phyloP scores from a whole-genome alignment of 2,329 filamentous ascomycete species.

The Monosporascus sp. region DNA sequence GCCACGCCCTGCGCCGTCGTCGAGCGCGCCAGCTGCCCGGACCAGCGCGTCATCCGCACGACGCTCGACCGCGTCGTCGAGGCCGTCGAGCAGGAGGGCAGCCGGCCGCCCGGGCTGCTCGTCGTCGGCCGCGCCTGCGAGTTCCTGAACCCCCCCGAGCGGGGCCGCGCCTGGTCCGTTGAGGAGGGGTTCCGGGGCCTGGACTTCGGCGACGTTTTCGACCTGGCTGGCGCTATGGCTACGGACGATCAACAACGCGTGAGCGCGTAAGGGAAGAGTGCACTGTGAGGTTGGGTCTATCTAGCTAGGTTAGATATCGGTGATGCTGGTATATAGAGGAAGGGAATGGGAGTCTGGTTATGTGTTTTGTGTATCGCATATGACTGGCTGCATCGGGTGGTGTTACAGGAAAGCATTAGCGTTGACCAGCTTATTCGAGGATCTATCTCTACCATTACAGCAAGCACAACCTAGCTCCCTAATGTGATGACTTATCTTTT shows the following conservation, averaged over 20 bases:
- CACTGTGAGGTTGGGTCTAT: too few species aligned
- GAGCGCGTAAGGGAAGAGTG: neutral
- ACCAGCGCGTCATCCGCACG: conserved; percentile 87
- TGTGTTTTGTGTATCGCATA: too few species aligned
- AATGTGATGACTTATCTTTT: too few species aligned
- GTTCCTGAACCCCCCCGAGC: conserved; percentile 57
- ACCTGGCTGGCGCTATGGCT: neutral
- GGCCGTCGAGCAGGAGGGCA: conserved; percentile 85
- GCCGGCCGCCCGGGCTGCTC: conserved; percentile 79
- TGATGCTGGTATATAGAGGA: too few species aligned
- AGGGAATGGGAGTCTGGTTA: too few species aligned
- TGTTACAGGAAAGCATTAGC: too few species aligned
- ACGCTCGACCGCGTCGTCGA: conserved; percentile 73
- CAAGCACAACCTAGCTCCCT: too few species aligned
- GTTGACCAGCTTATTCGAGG: too few species aligned
- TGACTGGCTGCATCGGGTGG: too few species aligned
- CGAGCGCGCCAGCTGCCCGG: conserved; percentile 87
- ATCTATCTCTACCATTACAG: too few species aligned
- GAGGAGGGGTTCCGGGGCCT: conserved; percentile 82
- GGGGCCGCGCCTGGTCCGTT: conserved; percentile 67
- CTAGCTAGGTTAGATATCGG: too few species aligned
- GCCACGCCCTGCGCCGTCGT: conserved; percentile 87
- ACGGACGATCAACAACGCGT: neutral
- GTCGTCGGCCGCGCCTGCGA: conserved; percentile 83
- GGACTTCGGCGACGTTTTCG: conserved; percentile 37